Evolutionary conservation across 2,329 filamentous ascomycete genomes (phyloP), one percentile per base, ranked within the genome.

Genomic region (Xylariaceae sp.): DNA sequence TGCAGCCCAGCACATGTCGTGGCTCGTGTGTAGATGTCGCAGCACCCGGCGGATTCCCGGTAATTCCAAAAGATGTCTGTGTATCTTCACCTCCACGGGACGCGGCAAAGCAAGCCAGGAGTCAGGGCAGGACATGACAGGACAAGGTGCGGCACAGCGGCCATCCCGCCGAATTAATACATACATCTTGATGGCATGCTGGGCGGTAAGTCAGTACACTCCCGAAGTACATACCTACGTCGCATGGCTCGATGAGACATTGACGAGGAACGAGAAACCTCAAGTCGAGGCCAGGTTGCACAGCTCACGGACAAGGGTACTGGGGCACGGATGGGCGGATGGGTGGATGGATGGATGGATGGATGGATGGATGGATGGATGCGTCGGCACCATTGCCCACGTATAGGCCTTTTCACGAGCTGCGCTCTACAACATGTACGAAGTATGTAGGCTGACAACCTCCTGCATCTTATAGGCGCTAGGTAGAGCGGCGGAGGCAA

Each of bases 391-490:
- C 40, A 49, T 18, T 15, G 43, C 40, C 41, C 52, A 54, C 55
- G 57, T 48, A 46, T 51, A 16, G 40, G 32, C 29, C 37, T 44
- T 51, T 52, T 49, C 21, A 49, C 42, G 43, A 54, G 55, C 52
- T 18, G 41, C 39, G 40, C 19, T 22, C 40, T 34, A 32, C 22
- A 26, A 18, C 29, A 41, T 43, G 41, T 39, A n/a, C n/a, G n/a
- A n/a, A n/a, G n/a, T n/a, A 49, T 57, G 55, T 59, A 53, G 55
- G 57, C 57, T 59, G 57, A 59, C 55, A 57, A 51, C 43, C 49
- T 36, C 21, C 39, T 43, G 52, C 47, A 40, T 50, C 47, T 32
- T 34, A 51, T 40, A 59, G 47, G 49, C 37, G 26, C 19, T 42
- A 34, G 49, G 42, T 37, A 48, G 45, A 37, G 21, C 34, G 43